A percentile compares a stretch with the other conserved stretches of the same genome.
These are phyloP conservation scores for Casaregolazyma suthepensis DNA, from an alignment of 1,139 yeast genomes.

Conservation along the genomic window DNA sequence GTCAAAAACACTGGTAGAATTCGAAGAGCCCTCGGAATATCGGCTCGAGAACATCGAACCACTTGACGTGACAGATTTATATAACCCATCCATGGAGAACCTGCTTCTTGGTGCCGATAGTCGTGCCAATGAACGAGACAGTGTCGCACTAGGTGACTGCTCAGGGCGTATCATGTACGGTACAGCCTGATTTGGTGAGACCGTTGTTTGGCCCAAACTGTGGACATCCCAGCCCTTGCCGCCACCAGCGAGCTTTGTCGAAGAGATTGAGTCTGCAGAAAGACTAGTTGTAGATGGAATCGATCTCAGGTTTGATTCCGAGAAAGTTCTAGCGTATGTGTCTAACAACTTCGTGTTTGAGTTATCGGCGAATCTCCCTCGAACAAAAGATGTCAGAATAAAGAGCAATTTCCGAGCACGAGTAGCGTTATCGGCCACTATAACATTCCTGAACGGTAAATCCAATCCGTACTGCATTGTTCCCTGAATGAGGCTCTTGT, in stretches of 20 bases:
- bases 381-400: conserved; percentile 23
- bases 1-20: conserved; percentile 6
- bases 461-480: conserved; percentile 6
- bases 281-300: conserved; percentile 9
- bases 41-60: conserved; percentile 6
- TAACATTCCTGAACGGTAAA: conserved; percentile 22
- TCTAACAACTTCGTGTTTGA: conserved; percentile 1
- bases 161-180: conserved; percentile 26
- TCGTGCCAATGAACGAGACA: conserved; percentile 17
- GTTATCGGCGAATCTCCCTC: conserved; percentile 8
- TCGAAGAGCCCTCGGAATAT: conserved; percentile 3
- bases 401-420: conserved; percentile 22
- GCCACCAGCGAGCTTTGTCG: conserved; percentile 13
- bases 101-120: conserved; percentile 8
- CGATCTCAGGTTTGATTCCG: not conserved
- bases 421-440: conserved; percentile 22
- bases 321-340: not conserved
- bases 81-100: conserved; percentile 16
- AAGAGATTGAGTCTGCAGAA: conserved; percentile 11
- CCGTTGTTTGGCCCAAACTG: conserved; percentile 18
- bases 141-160: conserved; percentile 21
- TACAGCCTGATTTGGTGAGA: conserved; percentile 19
- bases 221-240: conserved; percentile 28
- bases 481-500: conserved; percentile 12
- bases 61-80: conserved; percentile 11